Evolutionary conservation across 306 rosid genomes (phyloP), one percentile per base, ranked within the genome.

Genomic region (Delonix regia): DNA sequence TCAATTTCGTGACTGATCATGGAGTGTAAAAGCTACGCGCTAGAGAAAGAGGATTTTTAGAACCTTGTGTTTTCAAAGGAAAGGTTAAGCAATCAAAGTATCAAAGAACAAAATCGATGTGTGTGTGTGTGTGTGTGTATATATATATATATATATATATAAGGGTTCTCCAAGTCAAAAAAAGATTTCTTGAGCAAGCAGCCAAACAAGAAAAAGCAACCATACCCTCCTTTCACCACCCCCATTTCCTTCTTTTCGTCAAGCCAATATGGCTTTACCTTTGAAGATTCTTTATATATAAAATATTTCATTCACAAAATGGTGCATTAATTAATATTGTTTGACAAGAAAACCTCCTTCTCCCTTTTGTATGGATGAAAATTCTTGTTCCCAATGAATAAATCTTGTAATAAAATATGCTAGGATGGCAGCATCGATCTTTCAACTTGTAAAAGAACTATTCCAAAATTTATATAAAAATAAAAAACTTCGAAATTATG

Each of bases 161-260:
- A 66, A 72, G 86, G 85, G 88, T 66, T 86, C 78, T 66, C 77
- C 52, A 88, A 93, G 98, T 93, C 94, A 91, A 93, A 89, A 87
- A 86, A 89, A 87, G 91, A 89, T 91, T 91, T 91, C 87, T 93
- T 85, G 90, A 70, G 90, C 77, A 93, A 89, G 78, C 81, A 69
- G 88, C 89, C 90, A 89, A 88, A 79, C n/a, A 75, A 77, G 90
- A 89, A 89, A 93, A 93, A 80, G 93, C 86, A 78, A 85, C 80
- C 82, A 51, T 71, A 70, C 67, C 42, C 22, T 38, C 81, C 86
- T 83, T 84, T 85, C 82, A 76, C 77, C 87, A 19, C 78, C 66
- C 66, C 51, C 59, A 75, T 56, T 76, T 75, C 80, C 77, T 83
- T 81, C 81, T 65, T 70, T 77, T 67, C 73, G 62, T 72, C 22